Evolutionary conservation across 257 asterid species (phyloP).

Genomic region (Salvia rosmarinus): DNA sequence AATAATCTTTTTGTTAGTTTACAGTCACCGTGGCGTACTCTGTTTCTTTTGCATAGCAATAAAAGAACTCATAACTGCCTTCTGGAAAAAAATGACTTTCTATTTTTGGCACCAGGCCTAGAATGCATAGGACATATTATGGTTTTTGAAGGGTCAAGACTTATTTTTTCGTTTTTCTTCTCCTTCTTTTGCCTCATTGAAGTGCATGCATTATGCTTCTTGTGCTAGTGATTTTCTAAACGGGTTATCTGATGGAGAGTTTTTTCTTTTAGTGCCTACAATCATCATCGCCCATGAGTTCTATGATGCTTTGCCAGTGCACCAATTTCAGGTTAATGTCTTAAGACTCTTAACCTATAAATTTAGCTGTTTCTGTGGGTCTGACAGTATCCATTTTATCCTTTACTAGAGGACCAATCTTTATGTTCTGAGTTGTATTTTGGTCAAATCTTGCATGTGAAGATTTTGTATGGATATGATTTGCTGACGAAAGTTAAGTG

Average conservation of each 20-base stretch:
- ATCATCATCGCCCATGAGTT: slow-evolving; percentile 94
- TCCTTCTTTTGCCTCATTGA: not conserved
- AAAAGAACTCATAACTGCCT: too few relatives aligned
- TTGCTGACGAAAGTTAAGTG: not conserved
- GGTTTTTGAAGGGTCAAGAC: too few relatives aligned
- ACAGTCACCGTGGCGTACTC: too few relatives aligned
- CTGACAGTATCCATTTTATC: slow-evolving; percentile 5
- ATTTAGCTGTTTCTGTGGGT: slow-evolving; percentile 8
- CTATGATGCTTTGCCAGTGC: slow-evolving; percentile 96
- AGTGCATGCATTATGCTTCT: not conserved
- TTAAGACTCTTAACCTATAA: too few relatives aligned
- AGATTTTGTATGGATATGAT: not conserved
- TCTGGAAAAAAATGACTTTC: too few relatives aligned
- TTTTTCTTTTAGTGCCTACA: slow-evolving; percentile 70
- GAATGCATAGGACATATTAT: too few relatives aligned
- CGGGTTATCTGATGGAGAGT: slow-evolving; percentile 24
- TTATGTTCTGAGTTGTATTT: slow-evolving; percentile 1
- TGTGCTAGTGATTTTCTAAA: slow-evolving; percentile 12
- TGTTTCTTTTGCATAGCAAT: too few relatives aligned
- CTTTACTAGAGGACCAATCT: not conserved
- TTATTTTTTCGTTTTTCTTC: too few relatives aligned
- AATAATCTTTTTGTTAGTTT: too few relatives aligned
- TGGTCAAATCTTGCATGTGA: slow-evolving; percentile 5
- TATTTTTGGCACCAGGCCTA: too few relatives aligned
- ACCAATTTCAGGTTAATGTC: slow-evolving; percentile 87